These are phyloP conservation scores for Fusarium chuoi DNA, from an alignment of 2,329 filamentous ascomycete species.

Conservation along the genomic window DNA sequence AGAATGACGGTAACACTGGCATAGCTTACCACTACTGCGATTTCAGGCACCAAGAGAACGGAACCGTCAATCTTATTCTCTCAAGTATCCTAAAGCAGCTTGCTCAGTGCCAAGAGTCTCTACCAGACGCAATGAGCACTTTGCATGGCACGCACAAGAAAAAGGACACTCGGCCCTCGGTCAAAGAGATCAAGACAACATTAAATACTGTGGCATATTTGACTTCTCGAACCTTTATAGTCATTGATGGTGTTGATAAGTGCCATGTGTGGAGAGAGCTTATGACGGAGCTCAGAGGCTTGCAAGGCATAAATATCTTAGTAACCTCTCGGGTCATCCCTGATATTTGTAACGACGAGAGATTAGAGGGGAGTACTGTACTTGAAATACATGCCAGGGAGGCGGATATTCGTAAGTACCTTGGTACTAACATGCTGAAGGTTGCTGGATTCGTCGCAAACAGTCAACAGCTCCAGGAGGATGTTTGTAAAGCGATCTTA, in stretches of 20 bases:
- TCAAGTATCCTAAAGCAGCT: background rate
- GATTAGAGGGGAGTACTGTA: background rate
- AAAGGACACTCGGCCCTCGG: background rate
- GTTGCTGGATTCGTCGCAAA: rapidly evolving
- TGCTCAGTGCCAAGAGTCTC: background rate
- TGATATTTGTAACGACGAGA: background rate
- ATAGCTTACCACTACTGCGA: background rate
- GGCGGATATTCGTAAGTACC: background rate
- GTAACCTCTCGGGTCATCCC: background rate
- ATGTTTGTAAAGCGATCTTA: background rate
- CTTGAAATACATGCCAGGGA: background rate
- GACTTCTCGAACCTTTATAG: background rate
- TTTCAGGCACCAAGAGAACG: background rate
- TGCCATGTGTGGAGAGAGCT: background rate
- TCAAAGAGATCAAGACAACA: background rate
- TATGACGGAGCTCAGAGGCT: background rate
- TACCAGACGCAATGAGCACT: background rate
- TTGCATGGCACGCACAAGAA: background rate
- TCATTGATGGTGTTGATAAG: background rate
- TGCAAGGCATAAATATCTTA: background rate
- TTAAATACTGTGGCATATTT: background rate
- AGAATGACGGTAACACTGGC: too few species aligned
- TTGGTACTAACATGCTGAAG: rapidly evolving
- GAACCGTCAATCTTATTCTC: background rate
- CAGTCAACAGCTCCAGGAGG: background rate